phyloP scores from a whole-genome alignment of 1,139 yeast genomes.

The Hemisphaericaspora subhashii region DNA sequence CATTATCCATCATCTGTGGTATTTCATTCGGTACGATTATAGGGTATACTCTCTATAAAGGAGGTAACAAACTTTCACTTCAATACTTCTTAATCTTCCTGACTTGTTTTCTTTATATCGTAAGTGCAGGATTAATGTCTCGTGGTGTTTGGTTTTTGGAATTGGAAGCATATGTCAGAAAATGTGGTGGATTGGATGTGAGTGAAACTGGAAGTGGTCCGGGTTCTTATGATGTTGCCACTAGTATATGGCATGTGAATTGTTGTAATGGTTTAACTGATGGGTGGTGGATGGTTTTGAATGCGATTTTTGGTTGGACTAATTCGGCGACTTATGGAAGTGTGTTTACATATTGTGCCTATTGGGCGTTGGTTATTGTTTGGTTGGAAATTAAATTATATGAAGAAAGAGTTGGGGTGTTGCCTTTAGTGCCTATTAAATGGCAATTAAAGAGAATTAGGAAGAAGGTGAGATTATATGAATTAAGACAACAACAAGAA shows the following conservation, averaged over 20 bases:
- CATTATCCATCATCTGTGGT: slow-evolving; percentile 39
- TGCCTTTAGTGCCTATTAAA: slow-evolving; percentile 58
- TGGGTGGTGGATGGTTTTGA: slow-evolving; percentile 91
- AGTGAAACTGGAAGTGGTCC: slow-evolving; percentile 92
- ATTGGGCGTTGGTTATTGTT: slow-evolving; percentile 68
- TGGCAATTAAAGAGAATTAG: slow-evolving; percentile 59
- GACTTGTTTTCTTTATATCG: slow-evolving; percentile 45
- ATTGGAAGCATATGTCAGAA: slow-evolving; percentile 60
- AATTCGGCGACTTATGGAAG: slow-evolving; percentile 94
- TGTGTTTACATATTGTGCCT: slow-evolving; percentile 69
- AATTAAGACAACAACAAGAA: slow-evolving; percentile 14
- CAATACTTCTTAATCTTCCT: slow-evolving; percentile 42
- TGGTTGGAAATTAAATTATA: slow-evolving; percentile 51
- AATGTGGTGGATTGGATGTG: slow-evolving; percentile 81
- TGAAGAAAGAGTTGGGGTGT: slow-evolving; percentile 63
- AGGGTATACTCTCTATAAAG: slow-evolving; percentile 39
- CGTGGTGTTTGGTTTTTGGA: slow-evolving; percentile 90
- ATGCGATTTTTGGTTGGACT: slow-evolving; percentile 94
- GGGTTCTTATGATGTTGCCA: slow-evolving; percentile 83
- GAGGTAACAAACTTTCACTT: slow-evolving; percentile 43
- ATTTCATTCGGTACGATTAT: slow-evolving; percentile 34
- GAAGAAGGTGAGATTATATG: slow-evolving; percentile 43
- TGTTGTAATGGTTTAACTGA: slow-evolving; percentile 91
- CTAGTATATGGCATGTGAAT: slow-evolving; percentile 92
- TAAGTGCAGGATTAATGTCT: slow-evolving; percentile 46